Evolutionary conservation across 2,329 filamentous ascomycete species (phyloP).

Genomic region (Aureobasidium lini): DNA sequence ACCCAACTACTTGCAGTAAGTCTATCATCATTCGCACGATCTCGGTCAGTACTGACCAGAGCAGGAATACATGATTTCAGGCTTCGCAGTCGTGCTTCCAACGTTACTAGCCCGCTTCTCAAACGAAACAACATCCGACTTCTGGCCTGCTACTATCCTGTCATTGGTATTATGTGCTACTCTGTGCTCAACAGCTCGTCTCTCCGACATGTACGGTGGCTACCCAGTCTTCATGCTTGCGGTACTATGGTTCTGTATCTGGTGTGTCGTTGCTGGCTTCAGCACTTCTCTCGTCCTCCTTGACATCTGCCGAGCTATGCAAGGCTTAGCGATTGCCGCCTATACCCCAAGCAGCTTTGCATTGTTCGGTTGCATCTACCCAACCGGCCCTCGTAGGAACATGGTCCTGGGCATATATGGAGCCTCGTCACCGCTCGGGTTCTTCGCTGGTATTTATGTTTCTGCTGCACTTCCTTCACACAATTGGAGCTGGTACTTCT

Average conservation of each 20-base stretch:
- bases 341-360: conserved; percentile 29
- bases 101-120: conserved; percentile 18
- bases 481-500: conserved; percentile 28
- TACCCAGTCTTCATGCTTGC: conserved; percentile 30
- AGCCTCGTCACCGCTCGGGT: conserved; percentile 30
- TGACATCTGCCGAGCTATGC: conserved; percentile 29
- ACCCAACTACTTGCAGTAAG: conserved; percentile 27
- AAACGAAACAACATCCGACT: conserved; percentile 10
- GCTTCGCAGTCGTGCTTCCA: conserved; percentile 29
- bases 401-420: conserved; percentile 29
- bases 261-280: conserved; percentile 29
- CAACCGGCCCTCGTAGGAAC: conserved; percentile 25
- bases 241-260: conserved; percentile 27
- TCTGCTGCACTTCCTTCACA: conserved; percentile 24
- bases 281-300: conserved; percentile 20
- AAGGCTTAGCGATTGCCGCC: conserved; percentile 30
- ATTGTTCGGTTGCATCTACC: conserved; percentile 28
- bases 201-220: conserved; percentile 31
- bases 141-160: conserved; percentile 31
- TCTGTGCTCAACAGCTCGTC: conserved; percentile 26
- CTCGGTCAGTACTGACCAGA: neutral
- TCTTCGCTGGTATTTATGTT: conserved; percentile 29
- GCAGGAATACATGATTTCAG: conserved; percentile 30
- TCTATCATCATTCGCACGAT: no score
- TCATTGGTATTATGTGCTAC: conserved; percentile 28